Evolutionary conservation across 768 basidiomycete genomes (phyloP), one percentile per base, ranked within the genome.

Genomic region (Aureoboletus auriporus): DNA sequence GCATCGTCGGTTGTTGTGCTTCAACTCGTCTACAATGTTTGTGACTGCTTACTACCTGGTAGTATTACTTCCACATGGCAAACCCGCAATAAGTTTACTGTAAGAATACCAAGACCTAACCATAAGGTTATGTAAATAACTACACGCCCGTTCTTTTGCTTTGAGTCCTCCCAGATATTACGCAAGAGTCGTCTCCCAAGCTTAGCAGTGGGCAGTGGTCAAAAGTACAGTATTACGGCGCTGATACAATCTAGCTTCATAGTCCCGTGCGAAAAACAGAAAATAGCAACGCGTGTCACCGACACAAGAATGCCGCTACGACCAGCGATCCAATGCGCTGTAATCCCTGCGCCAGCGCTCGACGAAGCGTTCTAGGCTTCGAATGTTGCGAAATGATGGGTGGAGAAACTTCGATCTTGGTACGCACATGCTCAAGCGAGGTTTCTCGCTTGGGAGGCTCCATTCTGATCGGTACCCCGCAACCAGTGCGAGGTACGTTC

Each of bases 101-200:
- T 23, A 23, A 23, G 20, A 23, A 46, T 37, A 39, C 42, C 23
- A 23, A 44, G 28, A 46, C 39, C 42, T 52, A 34, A 53, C 41
- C 34, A 64, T 62, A 53, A 23, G 30, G 64, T 62, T 62, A 62
- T 47, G 62, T 65, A 63, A 63, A 63, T 65, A 63, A 59, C 52
- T 48, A 45, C 50, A 31, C 14, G 7, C 47, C 33, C 49, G 36
- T 56, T 49, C 56, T 52, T 46, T 43, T 41, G 31, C 31, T 16
- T 38, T 46, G 2, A 12, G 38, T 45, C 49, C 54, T 39, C 42
- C 49, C 41, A 8, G 47, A 31, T 11, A 53, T 57, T 60, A 54
- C 50, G 30, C 31, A 46, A 43, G 44, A 42, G 49, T n/a, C 33
- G 43, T 39, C 46, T 38, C 39, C 44, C 50, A 40, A 45, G 46